Base-by-base conservation (phyloP, 2,329 filamentous ascomycete genomes). In the Paecilomyces niveus region DNA sequence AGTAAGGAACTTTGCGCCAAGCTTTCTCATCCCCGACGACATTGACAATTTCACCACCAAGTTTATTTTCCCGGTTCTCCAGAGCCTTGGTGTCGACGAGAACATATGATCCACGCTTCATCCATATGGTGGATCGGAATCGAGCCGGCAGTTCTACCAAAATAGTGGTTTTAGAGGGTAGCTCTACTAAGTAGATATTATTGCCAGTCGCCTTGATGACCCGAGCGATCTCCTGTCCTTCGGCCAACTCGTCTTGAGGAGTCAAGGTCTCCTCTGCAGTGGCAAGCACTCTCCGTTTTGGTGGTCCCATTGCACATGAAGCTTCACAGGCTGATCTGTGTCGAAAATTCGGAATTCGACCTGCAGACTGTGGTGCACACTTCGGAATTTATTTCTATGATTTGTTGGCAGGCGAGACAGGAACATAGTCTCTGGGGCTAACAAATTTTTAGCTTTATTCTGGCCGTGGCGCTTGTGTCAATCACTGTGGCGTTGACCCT, bases 71-170 rank as follows among this genome's bases (percentile, higher is more conserved):
- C 55, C 86, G 78, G 24, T 83, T 85, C 29, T 86, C 85, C 39
- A 87, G 79, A 1, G 83, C 80, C 31, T 81, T 80, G 24, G 84
- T 88, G 64, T 97, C 89, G 13, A 96, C 82, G 10, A 97, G 77
- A 31, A 97, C 92, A 73, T 88, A 97, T 0, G 91, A 90, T 31
- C 92, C 89, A 18, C 91, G 86, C 74, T 89, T 92, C 72, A 97
- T 89, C 90, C 91, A 97, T 63, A 97, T 90, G 1, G 90, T 94
- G 63, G 90, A 94, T 61, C 93, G 89, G 72, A 97, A 97, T 49
- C 87, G 86, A 26, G 90, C 80, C 9, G 90, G 88, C 21, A 99
- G 84, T 78, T 97, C 92, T 22, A 92, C 87, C 18, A 95, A 78
- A 45, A 93, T 74, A 6, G 81, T 77, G 67, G 85, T 83, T 59